A percentile compares a stretch with the other conserved stretches of the same genome.
phyloP scores from a whole-genome alignment of 2,329 filamentous ascomycete genomes.

The Lachnellula hyalina region DNA sequence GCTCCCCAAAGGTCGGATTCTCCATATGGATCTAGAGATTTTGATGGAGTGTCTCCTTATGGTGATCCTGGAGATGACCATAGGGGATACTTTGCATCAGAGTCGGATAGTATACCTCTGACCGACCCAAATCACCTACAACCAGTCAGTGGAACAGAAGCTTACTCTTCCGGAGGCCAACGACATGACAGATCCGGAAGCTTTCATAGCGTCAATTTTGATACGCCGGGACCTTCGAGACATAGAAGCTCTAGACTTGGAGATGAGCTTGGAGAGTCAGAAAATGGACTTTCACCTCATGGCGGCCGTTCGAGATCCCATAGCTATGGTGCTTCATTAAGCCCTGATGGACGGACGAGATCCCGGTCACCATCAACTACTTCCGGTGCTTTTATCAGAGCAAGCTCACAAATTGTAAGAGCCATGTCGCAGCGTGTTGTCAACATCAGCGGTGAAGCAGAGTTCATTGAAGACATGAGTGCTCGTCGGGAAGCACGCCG shows the following conservation, averaged over 20 bases:
- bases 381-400: conserved; percentile 59
- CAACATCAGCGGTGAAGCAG: conserved; percentile 90
- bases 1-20: conserved; percentile 18
- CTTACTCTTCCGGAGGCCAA: conserved; percentile 34
- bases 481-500: conserved; percentile 23
- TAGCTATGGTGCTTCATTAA: conserved; percentile 53
- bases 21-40: conserved; percentile 24
- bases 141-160: conserved; percentile 46
- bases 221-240: conserved; percentile 32
- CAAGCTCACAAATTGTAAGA: conserved; percentile 65
- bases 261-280: conserved; percentile 56
- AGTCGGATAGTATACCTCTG: conserved; percentile 56
- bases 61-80: conserved; percentile 20
- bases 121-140: conserved; percentile 52
- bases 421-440: conserved; percentile 96
- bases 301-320: conserved; percentile 42
- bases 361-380: conserved; percentile 59
- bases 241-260: conserved; percentile 45
- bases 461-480: conserved; percentile 64
- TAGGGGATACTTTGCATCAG: conserved; percentile 31
- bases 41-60: conserved; percentile 24
- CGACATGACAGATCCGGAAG: conserved; percentile 43
- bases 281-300: conserved; percentile 44
- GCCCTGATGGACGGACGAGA: conserved; percentile 41
- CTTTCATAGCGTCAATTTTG: conserved; percentile 50